Base-by-base conservation (phyloP, 768 basidiomycete species). In the Tylopilus balloui region DNA sequence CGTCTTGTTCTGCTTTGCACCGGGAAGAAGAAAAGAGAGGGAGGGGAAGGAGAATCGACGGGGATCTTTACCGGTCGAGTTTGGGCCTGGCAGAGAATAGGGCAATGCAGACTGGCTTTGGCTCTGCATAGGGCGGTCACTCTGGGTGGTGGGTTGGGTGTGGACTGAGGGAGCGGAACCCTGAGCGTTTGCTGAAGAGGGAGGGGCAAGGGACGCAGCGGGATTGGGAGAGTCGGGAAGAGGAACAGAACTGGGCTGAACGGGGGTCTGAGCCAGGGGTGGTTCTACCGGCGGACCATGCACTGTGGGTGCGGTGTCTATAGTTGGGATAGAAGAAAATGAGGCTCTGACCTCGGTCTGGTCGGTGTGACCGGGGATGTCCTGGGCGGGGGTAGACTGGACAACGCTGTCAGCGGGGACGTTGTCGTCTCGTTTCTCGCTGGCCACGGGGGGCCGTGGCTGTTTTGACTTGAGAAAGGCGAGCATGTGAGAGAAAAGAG, bases 11-110 rank as follows among this genome's bases (percentile, higher is more conserved):
- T 64, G 65, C 48, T 62, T 67, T 50, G 60, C 13, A 20, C 65
- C 66, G 36, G 66, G 55, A 40, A 68, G 74, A 57, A 74, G 65
- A 55, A 78, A 73, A 29, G 71, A 50, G 37, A 73, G 62, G 12
- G 71, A 73, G 14, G 73, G 77, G 43, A 82, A 72, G 28, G 76
- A 79, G 51, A 82, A 73, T 36, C 77, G 77, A 45, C 72, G 69
- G 27, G 57, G 47, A 29, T 65, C 69, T 54, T 58, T 68, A 37
- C 40, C 50, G 20, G 55, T 28, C 21, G 52, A 36, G 48, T 39
- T 52, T 28, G 39, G 14, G 23, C 1, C 27, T 1, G 42, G 52
- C 4, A 38, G 37, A 31, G 58, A 67, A 17, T 65, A 63, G 2
- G 62, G 61, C 35, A 61, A 32, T 6, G 55, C 57, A 40, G 65